Evolutionary conservation across 2,329 filamentous ascomycete genomes (phyloP), one percentile per base, ranked within the genome.

Genomic region (Fusarium sp.): DNA sequence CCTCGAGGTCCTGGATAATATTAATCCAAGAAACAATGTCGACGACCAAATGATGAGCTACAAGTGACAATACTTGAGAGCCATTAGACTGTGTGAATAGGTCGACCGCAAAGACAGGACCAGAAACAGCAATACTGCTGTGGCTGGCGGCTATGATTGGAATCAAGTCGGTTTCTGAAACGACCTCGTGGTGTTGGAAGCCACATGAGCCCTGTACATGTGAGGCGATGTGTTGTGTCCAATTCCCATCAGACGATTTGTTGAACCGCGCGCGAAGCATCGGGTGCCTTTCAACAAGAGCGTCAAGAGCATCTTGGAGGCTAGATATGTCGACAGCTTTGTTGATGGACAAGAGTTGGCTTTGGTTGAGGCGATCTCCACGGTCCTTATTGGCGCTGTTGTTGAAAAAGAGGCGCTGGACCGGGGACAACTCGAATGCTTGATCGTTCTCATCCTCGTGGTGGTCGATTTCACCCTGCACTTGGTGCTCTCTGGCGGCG

Each of bases 11-110:
- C 39, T 83, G 80, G 0, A 85, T 71, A 4, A 86, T 76, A 6
- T 84, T 78, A 12, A 83, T 77, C 85, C 85, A 86, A 0, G 83
- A 84, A 2, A 86, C 83, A 7, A 86, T 72, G 56, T 86, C 84
- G 20, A 86, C 79, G 3, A 82, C 78, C 1, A 83, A 72, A 60
- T 84, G 82, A 18, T 83, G 81, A 3, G 76, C 79, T 11, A 78
- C 72, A 13, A 84, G 54, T 10, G 79, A 80, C 0, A 82, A 50
- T 4, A 74, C 46, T 38, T 80, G 80, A 12, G 70, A 31, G 7
- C 61, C 62, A 2, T 59, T n/a, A 7, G 27, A 14, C 7, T 47
- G 17, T 3, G 4, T 12, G 22, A 72, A 72, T 2, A 72, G 42
- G 11, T 75, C 70, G 1, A 65, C 56, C 0, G 36, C n/a, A 25